A percentile compares a stretch with the other conserved stretches of the same genome.
Evolutionary conservation across 495 filamentous ascomycete species (phyloP).

Genomic region (Glonium stellatum): DNA sequence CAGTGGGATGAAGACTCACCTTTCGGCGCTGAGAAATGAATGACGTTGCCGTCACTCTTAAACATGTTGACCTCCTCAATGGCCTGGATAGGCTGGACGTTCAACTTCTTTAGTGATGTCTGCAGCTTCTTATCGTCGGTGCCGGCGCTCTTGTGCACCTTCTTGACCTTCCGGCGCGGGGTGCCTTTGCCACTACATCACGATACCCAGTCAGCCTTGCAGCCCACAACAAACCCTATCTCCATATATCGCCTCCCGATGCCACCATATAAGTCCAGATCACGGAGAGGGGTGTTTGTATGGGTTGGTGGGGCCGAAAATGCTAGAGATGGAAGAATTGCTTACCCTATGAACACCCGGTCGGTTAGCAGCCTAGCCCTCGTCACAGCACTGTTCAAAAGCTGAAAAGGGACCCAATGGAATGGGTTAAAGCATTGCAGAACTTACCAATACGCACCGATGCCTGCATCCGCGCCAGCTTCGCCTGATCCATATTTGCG

Average conservation of each 20-base stretch:
- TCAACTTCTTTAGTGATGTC: conserved; percentile 51
- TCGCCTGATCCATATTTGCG: conserved; percentile 61
- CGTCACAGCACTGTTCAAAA: conserved; percentile 4
- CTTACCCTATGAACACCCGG: not conserved
- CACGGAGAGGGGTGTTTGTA: not conserved
- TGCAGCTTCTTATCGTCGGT: conserved; percentile 99
- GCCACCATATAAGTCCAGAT: not conserved
- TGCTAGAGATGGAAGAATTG: not conserved
- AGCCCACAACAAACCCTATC: not conserved
- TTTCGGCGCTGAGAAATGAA: conserved; percentile 95
- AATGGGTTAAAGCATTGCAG: not conserved
- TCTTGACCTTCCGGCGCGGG: conserved; percentile 95
- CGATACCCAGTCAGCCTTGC: not conserved
- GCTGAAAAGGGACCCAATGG: conserved; percentile 7
- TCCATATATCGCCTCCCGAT: not conserved
- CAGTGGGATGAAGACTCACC: conserved; percentile 49
- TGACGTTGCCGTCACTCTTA: conserved; percentile 99
- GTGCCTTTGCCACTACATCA: conserved; percentile 86
- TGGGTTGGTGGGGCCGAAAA: not conserved
- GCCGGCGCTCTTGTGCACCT: conserved; percentile 80
- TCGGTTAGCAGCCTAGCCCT: not conserved
- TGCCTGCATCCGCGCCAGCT: conserved; percentile 71
- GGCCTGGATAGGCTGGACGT: conserved; percentile 70
- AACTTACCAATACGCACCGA: conserved; percentile 71
- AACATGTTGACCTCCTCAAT: conserved; percentile 99